Percentiles rank a stretch among this genome's conserved stretches.
Evolutionary conservation across 2,329 filamentous ascomycete species (phyloP).

Genomic region (Hysterium pulicare): DNA sequence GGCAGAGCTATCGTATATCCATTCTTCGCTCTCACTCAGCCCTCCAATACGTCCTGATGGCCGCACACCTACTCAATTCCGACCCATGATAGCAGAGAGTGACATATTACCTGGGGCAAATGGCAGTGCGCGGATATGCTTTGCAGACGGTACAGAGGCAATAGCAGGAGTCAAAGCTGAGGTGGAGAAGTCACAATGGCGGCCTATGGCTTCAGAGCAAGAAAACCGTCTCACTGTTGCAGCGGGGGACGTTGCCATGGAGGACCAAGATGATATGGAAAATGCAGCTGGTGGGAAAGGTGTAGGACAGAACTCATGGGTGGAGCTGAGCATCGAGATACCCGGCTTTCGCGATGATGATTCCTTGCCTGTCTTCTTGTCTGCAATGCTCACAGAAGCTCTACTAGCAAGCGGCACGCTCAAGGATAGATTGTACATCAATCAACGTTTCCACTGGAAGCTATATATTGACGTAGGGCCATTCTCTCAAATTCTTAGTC

Average conservation of each 20-base stretch:
- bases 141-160: slow-evolving; percentile 92
- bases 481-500: slow-evolving; percentile 1
- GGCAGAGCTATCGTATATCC: slow-evolving; percentile 92
- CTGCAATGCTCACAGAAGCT: slow-evolving; percentile 84
- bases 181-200: slow-evolving; percentile 66
- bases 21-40: slow-evolving; percentile 74
- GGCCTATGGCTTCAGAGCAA: slow-evolving; percentile 21
- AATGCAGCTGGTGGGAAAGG: slow-evolving; percentile 23
- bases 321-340: slow-evolving; percentile 89
- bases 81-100: slow-evolving; percentile 84
- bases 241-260: slow-evolving; percentile 41
- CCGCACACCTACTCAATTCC: slow-evolving; percentile 79
- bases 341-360: slow-evolving; percentile 90
- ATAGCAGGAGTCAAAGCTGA: slow-evolving; percentile 95
- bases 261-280: slow-evolving; percentile 33
- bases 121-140: slow-evolving; percentile 88
- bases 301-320: slow-evolving; percentile 65
- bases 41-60: slow-evolving; percentile 89
- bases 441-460: slow-evolving; percentile 91
- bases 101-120: slow-evolving; percentile 86
- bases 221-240: slow-evolving; percentile 22
- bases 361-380: slow-evolving; percentile 78
- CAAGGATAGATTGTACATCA: slow-evolving; percentile 75
- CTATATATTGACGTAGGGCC: slow-evolving; percentile 82
- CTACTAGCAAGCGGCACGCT: slow-evolving; percentile 68